Evolutionary conservation across 2,329 filamentous ascomycete genomes (phyloP).

Genomic region (Pseudomassariella vexata): DNA sequence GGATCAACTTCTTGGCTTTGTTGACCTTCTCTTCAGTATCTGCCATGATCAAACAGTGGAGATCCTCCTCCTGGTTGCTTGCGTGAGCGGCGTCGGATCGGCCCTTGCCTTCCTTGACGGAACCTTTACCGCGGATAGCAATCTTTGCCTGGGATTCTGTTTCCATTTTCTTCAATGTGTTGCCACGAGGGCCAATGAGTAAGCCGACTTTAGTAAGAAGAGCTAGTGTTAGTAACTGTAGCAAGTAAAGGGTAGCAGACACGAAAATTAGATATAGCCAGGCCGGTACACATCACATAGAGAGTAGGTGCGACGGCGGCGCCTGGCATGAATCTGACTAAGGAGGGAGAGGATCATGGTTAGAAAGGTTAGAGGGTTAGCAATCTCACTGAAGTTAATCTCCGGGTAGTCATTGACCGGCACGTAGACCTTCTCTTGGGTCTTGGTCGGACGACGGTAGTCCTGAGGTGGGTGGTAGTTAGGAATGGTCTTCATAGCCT

Average conservation of each 20-base stretch:
- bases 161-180: conserved; percentile 99
- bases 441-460: conserved; percentile 98
- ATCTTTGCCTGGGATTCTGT: conserved; percentile 96
- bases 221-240: conserved; percentile 81
- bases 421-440: conserved; percentile 99
- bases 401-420: conserved; percentile 99
- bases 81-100: conserved; percentile 97
- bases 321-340: conserved; percentile 40
- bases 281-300: conserved; percentile 17
- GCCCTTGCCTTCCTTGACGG: conserved; percentile 98
- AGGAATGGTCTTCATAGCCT: conserved; percentile 98
- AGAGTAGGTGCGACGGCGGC: conserved; percentile 29
- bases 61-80: conserved; percentile 99
- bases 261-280: conserved; percentile 29
- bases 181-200: conserved; percentile 99
- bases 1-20: conserved; percentile 96
- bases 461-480: conserved; percentile 99
- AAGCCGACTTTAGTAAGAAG: conserved; percentile 91
- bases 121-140: conserved; percentile 98
- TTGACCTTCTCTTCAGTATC: conserved; percentile 99
- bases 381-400: conserved; percentile 99
- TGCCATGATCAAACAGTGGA: conserved; percentile 99
- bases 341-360: conserved; percentile 40
- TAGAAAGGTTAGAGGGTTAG: conserved; percentile 93
- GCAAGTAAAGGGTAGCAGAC: conserved; percentile 29